Evolutionary conservation across 352 stramenopile species (phyloP).

Genomic region (Blastocystis sp.): DNA sequence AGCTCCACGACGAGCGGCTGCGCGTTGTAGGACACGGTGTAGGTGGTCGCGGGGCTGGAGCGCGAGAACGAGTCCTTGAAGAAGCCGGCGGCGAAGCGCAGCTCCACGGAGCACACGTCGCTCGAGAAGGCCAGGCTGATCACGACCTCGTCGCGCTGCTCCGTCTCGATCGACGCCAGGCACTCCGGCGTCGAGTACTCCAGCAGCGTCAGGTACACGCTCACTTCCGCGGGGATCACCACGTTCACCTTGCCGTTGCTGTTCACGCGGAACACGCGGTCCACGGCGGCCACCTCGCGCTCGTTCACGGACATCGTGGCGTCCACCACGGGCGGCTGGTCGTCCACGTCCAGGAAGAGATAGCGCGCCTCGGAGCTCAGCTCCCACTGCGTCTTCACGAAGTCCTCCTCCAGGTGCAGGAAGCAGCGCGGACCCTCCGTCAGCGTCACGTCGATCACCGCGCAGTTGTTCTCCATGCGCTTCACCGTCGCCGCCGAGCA

Average conservation of each 20-base stretch:
- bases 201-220: not conserved
- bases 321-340: not conserved
- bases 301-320: not conserved
- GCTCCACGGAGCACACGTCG: not conserved
- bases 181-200: not conserved
- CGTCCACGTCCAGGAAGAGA: constrained; percentile 50
- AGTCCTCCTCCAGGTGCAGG: constrained; percentile 61
- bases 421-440: constrained; percentile 48
- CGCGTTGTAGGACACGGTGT: not conserved
- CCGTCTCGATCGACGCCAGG: not conserved
- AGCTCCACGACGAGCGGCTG: not conserved
- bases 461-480: constrained; percentile 9
- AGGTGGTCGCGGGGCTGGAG: not conserved
- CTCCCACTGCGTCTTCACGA: constrained; percentile 52
- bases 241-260: not conserved
- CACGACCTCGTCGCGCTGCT: not conserved
- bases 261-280: constrained; percentile 17
- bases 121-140: not conserved
- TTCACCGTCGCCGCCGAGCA: constrained; percentile 19
- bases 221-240: not conserved
- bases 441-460: constrained; percentile 3
- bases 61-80: constrained; percentile 35
- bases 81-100: constrained; percentile 2
- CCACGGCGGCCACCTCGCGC: not conserved
- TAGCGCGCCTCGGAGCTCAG: constrained; percentile 24